Evolutionary conservation across 1,284 basidiomycete genomes (phyloP), one percentile per base, ranked within the genome.

Genomic region (Pterulicium gracile): DNA sequence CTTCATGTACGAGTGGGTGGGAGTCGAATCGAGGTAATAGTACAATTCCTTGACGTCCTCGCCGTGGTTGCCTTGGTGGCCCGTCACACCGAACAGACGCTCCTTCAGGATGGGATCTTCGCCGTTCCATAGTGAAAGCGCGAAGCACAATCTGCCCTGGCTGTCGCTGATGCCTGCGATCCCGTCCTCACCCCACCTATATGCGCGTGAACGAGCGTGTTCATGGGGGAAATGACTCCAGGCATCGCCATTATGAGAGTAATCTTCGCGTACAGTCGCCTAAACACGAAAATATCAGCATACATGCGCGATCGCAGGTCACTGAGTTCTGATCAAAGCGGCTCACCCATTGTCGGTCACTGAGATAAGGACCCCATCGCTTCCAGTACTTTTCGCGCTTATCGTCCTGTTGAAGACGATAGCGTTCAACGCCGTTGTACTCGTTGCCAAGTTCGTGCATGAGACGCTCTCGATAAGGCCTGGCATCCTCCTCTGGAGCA

Each of bases 1-100:
- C 67, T 98, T 98, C 95, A 98, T 98, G 76, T 98, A 98, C 23
- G 91, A 95, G 62, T 98, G 95, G 1, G 94, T 97, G 17, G 95
- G 95, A 0, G 95, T 96, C 45, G 90, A 96, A 66, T 98, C 95
- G 54, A 98, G 79, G 65, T 98, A 98, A 63, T 94, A 98, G 66
- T 98, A 98, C 22, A 98, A 70, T 61, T 98, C 95, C 68, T 98
- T 98, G 68, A 94, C 91, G 61, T 98, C 95, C 66, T 98, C 95
- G 53, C 95, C 95, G 65, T 98, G 95, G 63, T 98, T 98, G 36
- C 94, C 91, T 67, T 98, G 87, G 61, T 93, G 89, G 17, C 93
- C 92, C 41, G 94, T 96, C 46, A 96, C 83, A 54, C 95, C 85
- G 59, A 94, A 98, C 50, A 97, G 70, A 44, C 95, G 83, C 64